Evolutionary conservation across 2,329 filamentous ascomycete species (phyloP).

Genomic region (Dissoconium aciculare): DNA sequence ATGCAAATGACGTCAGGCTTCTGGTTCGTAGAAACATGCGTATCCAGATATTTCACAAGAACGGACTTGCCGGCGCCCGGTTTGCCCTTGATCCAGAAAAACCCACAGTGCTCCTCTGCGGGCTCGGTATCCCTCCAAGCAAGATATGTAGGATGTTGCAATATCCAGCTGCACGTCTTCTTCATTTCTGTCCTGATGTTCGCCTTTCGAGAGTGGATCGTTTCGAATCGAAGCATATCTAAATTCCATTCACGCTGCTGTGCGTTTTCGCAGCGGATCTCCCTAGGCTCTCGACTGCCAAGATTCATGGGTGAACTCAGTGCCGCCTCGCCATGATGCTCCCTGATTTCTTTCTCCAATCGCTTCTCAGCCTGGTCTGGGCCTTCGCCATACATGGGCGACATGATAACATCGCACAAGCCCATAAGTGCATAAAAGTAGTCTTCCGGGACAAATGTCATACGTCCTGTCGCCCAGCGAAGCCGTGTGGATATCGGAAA

Average conservation of each 20-base stretch:
- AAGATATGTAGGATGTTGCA: conserved; percentile 22
- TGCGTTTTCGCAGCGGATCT: conserved; percentile 1
- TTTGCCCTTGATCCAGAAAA: conserved; percentile 29
- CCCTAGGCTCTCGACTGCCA: conserved; percentile 1
- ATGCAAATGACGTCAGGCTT: conserved; percentile 16
- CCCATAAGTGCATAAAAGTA: conserved; percentile 4
- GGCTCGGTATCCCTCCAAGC: conserved; percentile 23
- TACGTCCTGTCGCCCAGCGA: conserved; percentile 2
- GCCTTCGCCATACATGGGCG: conserved; percentile 8
- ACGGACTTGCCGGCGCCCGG: conserved; percentile 28
- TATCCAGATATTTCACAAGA: conserved; percentile 20
- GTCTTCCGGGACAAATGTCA: conserved; percentile 2
- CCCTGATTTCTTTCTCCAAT: conserved; percentile 1
- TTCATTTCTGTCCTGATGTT: conserved; percentile 26
- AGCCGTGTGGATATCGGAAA: conserved; percentile 1
- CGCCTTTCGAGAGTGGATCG: conserved; percentile 27
- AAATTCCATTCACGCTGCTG: conserved; percentile 1
- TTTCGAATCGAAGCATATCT: conserved; percentile 20
- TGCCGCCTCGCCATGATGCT: conserved; percentile 1
- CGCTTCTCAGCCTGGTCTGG: neutral
- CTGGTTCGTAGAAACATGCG: conserved; percentile 8
- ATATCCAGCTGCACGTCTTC: conserved; percentile 30
- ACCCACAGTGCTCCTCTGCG: conserved; percentile 18
- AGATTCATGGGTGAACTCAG: conserved; percentile 1
- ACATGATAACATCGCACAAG: conserved; percentile 5